These are phyloP conservation scores for Physcomitrellopsis africana DNA, from an alignment of 225 moss, liverwort and hornwort genomes.

Conservation along the genomic window DNA sequence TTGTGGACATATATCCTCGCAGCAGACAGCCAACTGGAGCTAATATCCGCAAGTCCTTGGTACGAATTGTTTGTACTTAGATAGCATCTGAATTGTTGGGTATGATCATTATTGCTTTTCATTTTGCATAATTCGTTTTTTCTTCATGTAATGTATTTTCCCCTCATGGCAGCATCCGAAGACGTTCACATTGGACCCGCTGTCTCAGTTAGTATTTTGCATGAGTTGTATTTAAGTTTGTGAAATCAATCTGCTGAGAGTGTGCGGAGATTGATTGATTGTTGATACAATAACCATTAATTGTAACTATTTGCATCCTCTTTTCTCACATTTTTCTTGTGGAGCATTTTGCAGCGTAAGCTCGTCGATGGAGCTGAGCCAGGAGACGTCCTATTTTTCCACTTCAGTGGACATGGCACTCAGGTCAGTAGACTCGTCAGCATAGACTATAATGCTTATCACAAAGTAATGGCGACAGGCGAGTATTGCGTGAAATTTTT, in stretches of 20 bases:
- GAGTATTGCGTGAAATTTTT: too few relatives aligned
- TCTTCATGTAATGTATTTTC: too few relatives aligned
- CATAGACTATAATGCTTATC: not conserved
- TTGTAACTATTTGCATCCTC: not conserved
- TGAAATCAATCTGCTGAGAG: not conserved
- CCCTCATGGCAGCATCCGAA: too few relatives aligned
- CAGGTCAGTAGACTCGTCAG: slow-evolving; percentile 45
- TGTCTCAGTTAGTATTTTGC: not conserved
- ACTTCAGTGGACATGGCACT: slow-evolving; percentile 73
- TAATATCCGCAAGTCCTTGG: slow-evolving; percentile 51
- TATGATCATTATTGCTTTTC: not conserved
- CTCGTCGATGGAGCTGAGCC: slow-evolving; percentile 45
- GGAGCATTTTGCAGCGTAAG: slow-evolving; percentile 38
- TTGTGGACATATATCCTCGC: slow-evolving; percentile 52
- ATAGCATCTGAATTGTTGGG: not conserved
- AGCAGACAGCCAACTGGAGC: slow-evolving; percentile 54
- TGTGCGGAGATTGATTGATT: not conserved
- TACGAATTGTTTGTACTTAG: slow-evolving; percentile 3
- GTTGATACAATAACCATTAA: not conserved
- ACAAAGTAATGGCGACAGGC: not conserved
- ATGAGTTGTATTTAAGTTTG: slow-evolving; percentile 8
- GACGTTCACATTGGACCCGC: not conserved
- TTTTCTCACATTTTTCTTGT: slow-evolving; percentile 19
- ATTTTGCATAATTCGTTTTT: too few relatives aligned
- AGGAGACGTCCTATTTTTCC: slow-evolving; percentile 66